Evolutionary conservation across 345 rosid species (phyloP).

Genomic region (Crucihimalaya himalaica): DNA sequence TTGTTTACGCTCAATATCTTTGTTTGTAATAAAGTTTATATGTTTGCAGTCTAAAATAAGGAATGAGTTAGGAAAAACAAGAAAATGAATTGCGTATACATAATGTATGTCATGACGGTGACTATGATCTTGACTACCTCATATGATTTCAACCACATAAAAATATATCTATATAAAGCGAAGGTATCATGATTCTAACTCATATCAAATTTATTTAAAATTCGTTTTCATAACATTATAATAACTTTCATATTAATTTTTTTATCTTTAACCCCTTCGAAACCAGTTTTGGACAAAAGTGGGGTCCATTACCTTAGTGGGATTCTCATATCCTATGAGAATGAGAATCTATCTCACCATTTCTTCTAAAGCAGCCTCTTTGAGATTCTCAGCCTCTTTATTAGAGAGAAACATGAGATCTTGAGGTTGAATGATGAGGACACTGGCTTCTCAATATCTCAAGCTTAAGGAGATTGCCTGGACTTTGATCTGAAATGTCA

Average conservation of each 20-base stretch:
- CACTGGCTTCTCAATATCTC: constrained; percentile 6
- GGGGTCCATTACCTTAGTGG: constrained; percentile 30
- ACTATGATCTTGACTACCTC: constrained; percentile 40
- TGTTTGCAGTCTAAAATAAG: constrained; percentile 28
- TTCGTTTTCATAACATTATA: constrained; percentile 29
- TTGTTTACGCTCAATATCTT: constrained; percentile 19
- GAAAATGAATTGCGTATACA: constrained; percentile 36
- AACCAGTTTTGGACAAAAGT: constrained; percentile 25
- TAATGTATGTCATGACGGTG: constrained; percentile 37
- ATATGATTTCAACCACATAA: constrained; percentile 37
- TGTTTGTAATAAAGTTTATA: constrained; percentile 10
- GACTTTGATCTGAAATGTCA: constrained; percentile 10
- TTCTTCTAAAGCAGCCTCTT: constrained; percentile 25
- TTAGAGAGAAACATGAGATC: constrained; percentile 18
- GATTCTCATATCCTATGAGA: constrained; percentile 21
- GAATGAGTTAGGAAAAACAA: constrained; percentile 20
- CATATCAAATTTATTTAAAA: constrained; percentile 7
- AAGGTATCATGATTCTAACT: constrained; percentile 19
- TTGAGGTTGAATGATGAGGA: constrained; percentile 15
- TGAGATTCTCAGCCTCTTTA: constrained; percentile 30
- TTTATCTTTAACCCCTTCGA: constrained; percentile 1
- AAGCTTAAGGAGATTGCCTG: constrained; percentile 13
- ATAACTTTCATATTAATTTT: neutral
- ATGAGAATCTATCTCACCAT: constrained; percentile 17
- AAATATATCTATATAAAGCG: neutral